Base-by-base conservation (phyloP, 768 basidiomycete genomes). In the Phylloporus arenicola region DNA sequence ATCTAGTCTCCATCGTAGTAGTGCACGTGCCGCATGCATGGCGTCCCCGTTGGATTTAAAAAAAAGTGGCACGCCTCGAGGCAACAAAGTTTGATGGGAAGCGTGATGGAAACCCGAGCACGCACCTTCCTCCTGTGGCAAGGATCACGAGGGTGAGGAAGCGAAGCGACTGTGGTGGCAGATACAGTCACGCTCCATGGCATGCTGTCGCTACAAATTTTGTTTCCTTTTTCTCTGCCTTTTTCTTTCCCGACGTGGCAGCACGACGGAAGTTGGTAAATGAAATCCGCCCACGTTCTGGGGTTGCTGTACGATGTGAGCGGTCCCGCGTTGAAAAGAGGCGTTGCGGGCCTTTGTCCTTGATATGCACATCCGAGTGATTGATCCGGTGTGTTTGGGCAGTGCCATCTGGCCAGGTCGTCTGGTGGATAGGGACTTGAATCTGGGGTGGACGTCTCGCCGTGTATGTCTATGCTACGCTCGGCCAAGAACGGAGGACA, bases 31-130 rank as follows among this genome's bases (percentile, higher is more conserved):
- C 52, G 44, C 46, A 7, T 24, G 20, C 45, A 52, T 51, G 57
- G 54, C 53, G 53, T 45, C 43, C 12, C 17, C 6, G 31, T 39
- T 39, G 16, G 42, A 43, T 40, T n/a, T 29, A n/a, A 54, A 47
- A 25, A 35, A 35, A 29, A 29, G 27, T 52, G 52, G 50, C 44
- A 53, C 42, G 51, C 63, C 64, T 67, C 64, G 54, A 64, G 62
- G 59, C 44, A 59, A 48, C 47, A 64, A 47, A 38, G 64, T 64
- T 64, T 64, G 64, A 64, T 66, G 57, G 50, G 19, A 20, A 56
- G 31, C 29, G 6, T 24, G 39, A 41, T 52, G 51, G 47, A 25
- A 47, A 51, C 25, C 19, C 11, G 43, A 37, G 27, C 33, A 30
- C 4, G 33, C 48, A 45, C 47, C 29, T 43, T 48, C 27, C 48